Evolutionary conservation across 106 monocot genomes (phyloP), one percentile per base, ranked within the genome.

Genomic region (Dendrobium chrysotoxum): DNA sequence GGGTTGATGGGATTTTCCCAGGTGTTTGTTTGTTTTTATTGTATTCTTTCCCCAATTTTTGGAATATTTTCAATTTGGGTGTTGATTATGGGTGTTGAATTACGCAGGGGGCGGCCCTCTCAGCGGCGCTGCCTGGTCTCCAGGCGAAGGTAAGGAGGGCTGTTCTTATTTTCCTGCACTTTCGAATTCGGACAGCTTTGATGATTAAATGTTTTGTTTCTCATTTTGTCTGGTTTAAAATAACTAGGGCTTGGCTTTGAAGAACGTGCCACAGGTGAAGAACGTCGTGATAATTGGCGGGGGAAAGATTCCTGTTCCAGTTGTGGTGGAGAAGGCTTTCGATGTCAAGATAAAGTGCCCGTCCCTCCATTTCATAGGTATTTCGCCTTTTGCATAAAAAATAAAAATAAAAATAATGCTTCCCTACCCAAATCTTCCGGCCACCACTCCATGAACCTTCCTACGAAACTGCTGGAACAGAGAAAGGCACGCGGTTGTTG

Each of bases 1-100:
- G 99, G 99, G n/a, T 72, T 99, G 61, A 91, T 99, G 90, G 95
- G 99, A 20, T 99, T 99, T 84, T 99, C 99, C 40, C 99, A 93
- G 91, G 99, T 93, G 74, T 17, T 40, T 50, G 15, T 12, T 47
- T 47, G 2, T 50, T 13, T 16, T 13, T 50, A 35, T 35, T 35
- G 35, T 35, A 35, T 35, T 15, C 13, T 50, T 50, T 13, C 13
- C 15, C 15, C 28, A 35, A 70, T 23, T 13, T 71, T 78, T 26
- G 12, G 20, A 41, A 16, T 46, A 17, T 47, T 65, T 79, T 75
- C 18, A 10, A 50, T 64, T 28, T 5, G 73, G 61, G 40, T 53
- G 5, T 28, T 44, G 64, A 65, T 40, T 45, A 67, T 41, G 13
- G 13, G 21, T 28, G 18, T 76, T 10, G 18, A 75, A 72, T 40